These are phyloP conservation scores for Canavalia gladiata DNA, from an alignment of 306 rosid genomes.

Conservation along the genomic window DNA sequence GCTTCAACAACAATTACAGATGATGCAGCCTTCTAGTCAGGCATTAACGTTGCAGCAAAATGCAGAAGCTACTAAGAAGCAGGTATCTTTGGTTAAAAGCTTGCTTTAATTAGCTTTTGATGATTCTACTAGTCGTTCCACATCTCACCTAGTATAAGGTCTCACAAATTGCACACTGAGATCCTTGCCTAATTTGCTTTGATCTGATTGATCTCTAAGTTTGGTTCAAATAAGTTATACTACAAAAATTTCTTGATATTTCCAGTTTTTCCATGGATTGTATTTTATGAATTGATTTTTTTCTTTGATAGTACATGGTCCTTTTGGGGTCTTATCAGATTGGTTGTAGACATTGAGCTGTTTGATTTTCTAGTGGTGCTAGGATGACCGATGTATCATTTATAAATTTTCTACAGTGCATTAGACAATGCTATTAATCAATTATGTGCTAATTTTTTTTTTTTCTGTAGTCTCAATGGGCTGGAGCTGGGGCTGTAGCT, in stretches of 20 bases:
- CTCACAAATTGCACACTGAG: slow-evolving; percentile 10
- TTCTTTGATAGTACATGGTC: background rate
- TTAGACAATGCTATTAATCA: slow-evolving; percentile 14
- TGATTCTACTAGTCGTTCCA: slow-evolving; percentile 26
- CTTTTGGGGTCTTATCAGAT: slow-evolving; percentile 11
- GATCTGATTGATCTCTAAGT: slow-evolving; percentile 9
- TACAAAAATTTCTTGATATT: slow-evolving; percentile 6
- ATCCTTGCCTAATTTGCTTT: slow-evolving; percentile 22
- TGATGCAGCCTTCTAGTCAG: slow-evolving; percentile 87
- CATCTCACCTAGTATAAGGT: slow-evolving; percentile 17
- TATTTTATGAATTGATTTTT: slow-evolving; percentile 28
- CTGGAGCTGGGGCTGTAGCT: slow-evolving; percentile 59
- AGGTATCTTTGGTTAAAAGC: slow-evolving; percentile 58
- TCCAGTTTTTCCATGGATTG: slow-evolving; percentile 1
- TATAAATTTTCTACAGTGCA: slow-evolving; percentile 1
- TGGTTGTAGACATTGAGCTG: slow-evolving; percentile 25
- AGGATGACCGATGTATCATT: background rate
- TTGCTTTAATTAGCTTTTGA: slow-evolving; percentile 10
- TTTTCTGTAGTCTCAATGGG: slow-evolving; percentile 70
- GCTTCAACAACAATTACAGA: slow-evolving; percentile 91
- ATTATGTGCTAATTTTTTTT: slow-evolving; percentile 47
- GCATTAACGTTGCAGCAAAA: slow-evolving; percentile 66
- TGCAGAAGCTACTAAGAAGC: slow-evolving; percentile 71
- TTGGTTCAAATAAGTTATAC: slow-evolving; percentile 34
- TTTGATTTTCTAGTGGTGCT: slow-evolving; percentile 21